phyloP scores from a whole-genome alignment of 495 filamentous ascomycete genomes.

The Patellaria atrata region DNA sequence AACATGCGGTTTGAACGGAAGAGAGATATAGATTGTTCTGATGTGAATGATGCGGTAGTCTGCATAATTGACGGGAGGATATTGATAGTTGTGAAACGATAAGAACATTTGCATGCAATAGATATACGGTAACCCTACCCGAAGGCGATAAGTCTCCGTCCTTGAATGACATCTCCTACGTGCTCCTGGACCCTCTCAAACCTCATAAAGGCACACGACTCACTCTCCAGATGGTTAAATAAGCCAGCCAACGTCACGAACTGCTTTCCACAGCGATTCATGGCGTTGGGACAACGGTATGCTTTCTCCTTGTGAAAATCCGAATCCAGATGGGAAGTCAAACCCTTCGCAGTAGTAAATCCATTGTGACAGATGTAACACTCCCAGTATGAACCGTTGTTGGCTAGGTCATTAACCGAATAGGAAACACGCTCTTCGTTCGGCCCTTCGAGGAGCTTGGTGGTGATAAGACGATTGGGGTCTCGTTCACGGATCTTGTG shows the following conservation, averaged over 20 bases:
- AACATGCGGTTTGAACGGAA: too few species aligned
- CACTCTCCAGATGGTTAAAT: conserved; percentile 44
- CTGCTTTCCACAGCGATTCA: conserved; percentile 26
- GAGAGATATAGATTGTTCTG: too few species aligned
- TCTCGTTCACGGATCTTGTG: conserved; percentile 36
- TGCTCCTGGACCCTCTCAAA: conserved; percentile 34
- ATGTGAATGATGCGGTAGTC: too few species aligned
- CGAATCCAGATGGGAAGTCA: conserved; percentile 23
- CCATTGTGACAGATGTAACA: conserved; percentile 34
- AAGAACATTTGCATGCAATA: too few species aligned
- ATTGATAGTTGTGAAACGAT: too few species aligned
- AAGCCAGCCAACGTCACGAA: conserved; percentile 35
- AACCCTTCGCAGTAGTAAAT: conserved; percentile 15
- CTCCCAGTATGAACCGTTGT: conserved; percentile 29
- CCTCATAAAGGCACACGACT: conserved; percentile 33
- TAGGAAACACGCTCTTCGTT: conserved; percentile 17
- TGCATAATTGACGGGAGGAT: too few species aligned
- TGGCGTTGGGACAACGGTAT: conserved; percentile 39
- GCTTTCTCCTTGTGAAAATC: conserved; percentile 30
- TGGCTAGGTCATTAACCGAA: conserved; percentile 20
- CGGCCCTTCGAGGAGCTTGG: conserved; percentile 28
- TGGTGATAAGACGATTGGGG: conserved; percentile 30
- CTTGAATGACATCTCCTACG: conserved; percentile 1
- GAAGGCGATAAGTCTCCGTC: conserved; percentile 5
- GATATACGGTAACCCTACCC: too few species aligned